A percentile compares a stretch with the other conserved stretches of the same genome.
phyloP scores from a whole-genome alignment of 2,329 filamentous ascomycete genomes.

The Reticulascus tulasneorum region DNA sequence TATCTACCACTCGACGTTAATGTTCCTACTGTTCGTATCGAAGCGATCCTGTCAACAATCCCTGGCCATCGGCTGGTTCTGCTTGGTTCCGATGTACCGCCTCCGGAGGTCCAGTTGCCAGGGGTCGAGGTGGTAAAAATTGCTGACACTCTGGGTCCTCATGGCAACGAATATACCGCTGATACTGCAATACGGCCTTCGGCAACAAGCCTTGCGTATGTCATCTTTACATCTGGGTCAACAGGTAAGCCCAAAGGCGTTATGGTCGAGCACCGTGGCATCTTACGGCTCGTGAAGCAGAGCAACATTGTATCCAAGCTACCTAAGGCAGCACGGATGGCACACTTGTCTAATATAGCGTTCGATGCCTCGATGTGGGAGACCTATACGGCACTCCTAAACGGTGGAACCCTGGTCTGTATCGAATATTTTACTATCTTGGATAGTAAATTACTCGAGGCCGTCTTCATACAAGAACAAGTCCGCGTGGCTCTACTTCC shows the following conservation, averaged over 20 bases:
- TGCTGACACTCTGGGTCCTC: conserved; percentile 1
- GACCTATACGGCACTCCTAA: conserved; percentile 15
- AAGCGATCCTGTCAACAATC: conserved; percentile 14
- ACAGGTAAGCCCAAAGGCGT: conserved; percentile 11
- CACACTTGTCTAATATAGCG: conserved; percentile 12
- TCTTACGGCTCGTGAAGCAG: conserved; percentile 2
- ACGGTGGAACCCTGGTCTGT: conserved; percentile 16
- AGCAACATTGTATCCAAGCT: conserved; percentile 5
- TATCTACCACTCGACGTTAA: conserved; percentile 21
- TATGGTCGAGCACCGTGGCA: conserved; percentile 6
- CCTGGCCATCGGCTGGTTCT: conserved; percentile 7
- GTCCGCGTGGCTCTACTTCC: conserved; percentile 29
- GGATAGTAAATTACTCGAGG: conserved; percentile 10
- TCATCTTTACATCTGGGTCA: conserved; percentile 12
- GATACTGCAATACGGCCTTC: neutral
- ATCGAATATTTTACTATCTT: conserved; percentile 15
- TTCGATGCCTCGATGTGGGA: conserved; percentile 18
- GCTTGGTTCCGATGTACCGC: conserved; percentile 3
- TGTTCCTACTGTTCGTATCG: conserved; percentile 13
- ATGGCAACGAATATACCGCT: no score
- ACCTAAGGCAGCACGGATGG: neutral
- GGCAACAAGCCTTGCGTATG: conserved; percentile 5
- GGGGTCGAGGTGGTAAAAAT: conserved; percentile 12
- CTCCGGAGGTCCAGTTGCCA: conserved; percentile 1
- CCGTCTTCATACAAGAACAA: conserved; percentile 22